Evolutionary conservation across 192 early-diverging fungal species (phyloP).

Genomic region (Backusella australiensis): DNA sequence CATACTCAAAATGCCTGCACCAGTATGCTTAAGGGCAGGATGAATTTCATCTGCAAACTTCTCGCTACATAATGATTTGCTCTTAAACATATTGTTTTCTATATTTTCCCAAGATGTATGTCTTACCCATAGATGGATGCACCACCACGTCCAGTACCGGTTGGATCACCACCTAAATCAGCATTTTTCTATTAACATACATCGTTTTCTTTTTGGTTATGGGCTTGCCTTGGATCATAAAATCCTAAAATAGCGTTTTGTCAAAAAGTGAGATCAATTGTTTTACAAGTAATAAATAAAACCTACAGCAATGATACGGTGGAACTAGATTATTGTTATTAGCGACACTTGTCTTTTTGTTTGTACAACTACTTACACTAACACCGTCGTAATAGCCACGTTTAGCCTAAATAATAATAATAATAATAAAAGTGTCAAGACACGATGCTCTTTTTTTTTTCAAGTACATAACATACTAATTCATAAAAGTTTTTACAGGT

Average conservation of each 20-base stretch:
- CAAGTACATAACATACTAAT: conserved; percentile 37
- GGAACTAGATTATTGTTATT: conserved; percentile 53
- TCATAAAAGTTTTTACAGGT: conserved; percentile 86
- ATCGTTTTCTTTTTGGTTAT: too few species aligned
- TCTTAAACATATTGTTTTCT: too few species aligned
- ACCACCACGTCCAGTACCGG: conserved; percentile 90
- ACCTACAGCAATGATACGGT: conserved; percentile 66
- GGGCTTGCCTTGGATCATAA: conserved; percentile 85
- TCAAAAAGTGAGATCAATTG: not conserved
- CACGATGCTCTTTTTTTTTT: not conserved
- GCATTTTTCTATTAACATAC: not conserved
- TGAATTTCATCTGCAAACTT: conserved; percentile 86
- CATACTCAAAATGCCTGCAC: conserved; percentile 89
- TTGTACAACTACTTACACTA: conserved; percentile 48
- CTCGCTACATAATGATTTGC: conserved; percentile 39
- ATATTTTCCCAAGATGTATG: not conserved
- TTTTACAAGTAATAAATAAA: not conserved
- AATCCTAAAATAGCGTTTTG: conserved; percentile 55
- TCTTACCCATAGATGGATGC: conserved; percentile 77
- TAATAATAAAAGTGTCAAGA: not conserved
- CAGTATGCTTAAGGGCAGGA: conserved; percentile 74
- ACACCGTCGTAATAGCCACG: conserved; percentile 81
- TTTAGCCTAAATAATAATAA: conserved; percentile 51
- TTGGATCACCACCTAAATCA: conserved; percentile 79
- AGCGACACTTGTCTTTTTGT: not conserved